A percentile compares a stretch with the other conserved stretches of the same genome.
Conservation (phyloP, 169 alveolate species). For the Toxoplasma gondii region DNA sequence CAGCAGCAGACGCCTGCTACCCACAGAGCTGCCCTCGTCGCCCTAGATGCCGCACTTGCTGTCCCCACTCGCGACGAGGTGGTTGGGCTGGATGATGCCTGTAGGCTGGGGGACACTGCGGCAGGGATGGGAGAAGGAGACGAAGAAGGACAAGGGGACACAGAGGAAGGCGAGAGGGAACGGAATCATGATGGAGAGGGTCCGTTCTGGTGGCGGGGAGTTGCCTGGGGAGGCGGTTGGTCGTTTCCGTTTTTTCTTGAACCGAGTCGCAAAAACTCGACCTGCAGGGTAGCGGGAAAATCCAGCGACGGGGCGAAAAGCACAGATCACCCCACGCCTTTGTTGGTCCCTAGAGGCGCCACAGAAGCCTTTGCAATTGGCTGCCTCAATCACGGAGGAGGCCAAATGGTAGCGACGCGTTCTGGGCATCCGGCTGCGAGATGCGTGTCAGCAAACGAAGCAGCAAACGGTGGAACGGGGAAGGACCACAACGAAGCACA, state of each 20-base stretch:
- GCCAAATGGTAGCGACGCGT: too few species aligned
- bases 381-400: too few species aligned
- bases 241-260: neutral
- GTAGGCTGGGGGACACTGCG: neutral
- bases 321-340: too few species aligned
- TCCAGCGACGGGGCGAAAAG: too few species aligned
- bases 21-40: slow-evolving; percentile 2
- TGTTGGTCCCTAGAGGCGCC: too few species aligned
- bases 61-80: neutral
- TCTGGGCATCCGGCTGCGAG: too few species aligned
- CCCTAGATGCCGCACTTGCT: neutral
- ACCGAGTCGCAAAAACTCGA: neutral
- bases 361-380: too few species aligned
- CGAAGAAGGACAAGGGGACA: neutral
- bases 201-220: neutral
- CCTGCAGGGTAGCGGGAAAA: too few species aligned
- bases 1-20: slow-evolving; percentile 10
- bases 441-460: too few species aligned
- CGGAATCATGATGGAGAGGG: neutral
- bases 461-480: too few species aligned
- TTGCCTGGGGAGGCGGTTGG: neutral
- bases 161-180: neutral
- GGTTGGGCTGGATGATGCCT: neutral
- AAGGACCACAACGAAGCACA: too few species aligned
- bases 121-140: too few species aligned